Base-by-base conservation (phyloP, 306 rosid species). In the Corylus avellana region DNA sequence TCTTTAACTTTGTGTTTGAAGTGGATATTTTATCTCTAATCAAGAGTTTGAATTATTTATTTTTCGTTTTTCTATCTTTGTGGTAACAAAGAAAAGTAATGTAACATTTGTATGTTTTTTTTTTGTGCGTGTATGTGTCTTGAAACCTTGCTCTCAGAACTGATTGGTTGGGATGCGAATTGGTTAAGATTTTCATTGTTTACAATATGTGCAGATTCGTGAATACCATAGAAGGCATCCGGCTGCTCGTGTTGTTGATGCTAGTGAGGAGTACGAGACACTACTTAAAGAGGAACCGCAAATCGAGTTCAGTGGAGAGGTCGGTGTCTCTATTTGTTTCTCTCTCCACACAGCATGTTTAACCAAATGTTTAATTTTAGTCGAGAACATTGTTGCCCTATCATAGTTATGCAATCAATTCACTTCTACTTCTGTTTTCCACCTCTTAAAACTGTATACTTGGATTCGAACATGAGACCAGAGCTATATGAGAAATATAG, bases 261-360 rank as follows among this genome's bases (percentile, higher is more conserved):
- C 92, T 25, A 87, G 72, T 51, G 98, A 95, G 13, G 98, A 95
- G 66, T 76, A 70, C 54, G 98, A 93, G 82, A 82, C 78, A 22
- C 81, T 87, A 37, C 94, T 91, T 71, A 95, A 92, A 81, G 98
- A 95, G 87, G 98, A 95, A 51, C 98, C 98, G 54, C 86, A 62
- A 77, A 89, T 92, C 48, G 98, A 95, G 85, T 95, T 95, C 81
- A 95, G 98, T 13, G 98, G 98, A 74, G 98, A 95, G 98, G 98
- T 91, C 74, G 57, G 2, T 86, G 46, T 84, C 48, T 62, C 46
- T 71, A 44, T 72, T 39, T 77, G 16, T 79, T 59, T 59, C 12
- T 53, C 12, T 78, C 27, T 27, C 12, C 70, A 0, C 6, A 17
- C 27, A 10, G 47, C 50, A 8, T 67, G n/a, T 67, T 5, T 9